Percentiles rank a stretch among this genome's conserved stretches.
Evolutionary conservation across 345 rosid genomes (phyloP).

Genomic region (Pistacia atlantica): DNA sequence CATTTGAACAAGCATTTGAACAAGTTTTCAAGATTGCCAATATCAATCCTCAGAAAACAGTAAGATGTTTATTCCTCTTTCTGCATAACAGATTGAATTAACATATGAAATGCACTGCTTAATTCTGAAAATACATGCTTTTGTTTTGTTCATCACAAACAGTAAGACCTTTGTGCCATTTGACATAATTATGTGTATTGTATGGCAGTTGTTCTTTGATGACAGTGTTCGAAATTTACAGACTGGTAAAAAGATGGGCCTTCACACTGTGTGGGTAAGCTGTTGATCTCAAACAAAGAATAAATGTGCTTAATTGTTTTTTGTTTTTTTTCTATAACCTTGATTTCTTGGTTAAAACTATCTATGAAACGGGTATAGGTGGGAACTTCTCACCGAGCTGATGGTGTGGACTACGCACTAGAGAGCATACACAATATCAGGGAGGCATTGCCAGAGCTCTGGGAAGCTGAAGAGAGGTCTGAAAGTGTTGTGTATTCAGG

Average conservation of each 20-base stretch:
- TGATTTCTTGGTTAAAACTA: background rate
- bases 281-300: background rate
- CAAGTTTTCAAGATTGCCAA: constrained; percentile 69
- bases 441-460: constrained; percentile 85
- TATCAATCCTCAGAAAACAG: constrained; percentile 77
- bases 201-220: constrained; percentile 81
- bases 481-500: constrained; percentile 43
- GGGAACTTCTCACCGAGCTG: constrained; percentile 62
- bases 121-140: background rate
- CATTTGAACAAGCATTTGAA: constrained; percentile 74
- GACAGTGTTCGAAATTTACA: constrained; percentile 83
- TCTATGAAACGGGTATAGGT: constrained; percentile 36
- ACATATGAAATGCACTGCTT: background rate
- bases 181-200: background rate
- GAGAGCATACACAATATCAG: constrained; percentile 90
- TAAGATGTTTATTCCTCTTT: constrained; percentile 31
- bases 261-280: constrained; percentile 82
- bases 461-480: constrained; percentile 67
- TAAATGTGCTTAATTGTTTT: background rate
- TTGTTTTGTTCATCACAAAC: background rate
- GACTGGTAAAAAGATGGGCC: constrained; percentile 71
- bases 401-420: constrained; percentile 74
- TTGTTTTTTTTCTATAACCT: background rate
- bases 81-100: background rate
- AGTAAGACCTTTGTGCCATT: too few relatives aligned